Percentiles rank a stretch among this genome's conserved stretches.
These are phyloP conservation scores for Acer negundo DNA, from an alignment of 345 rosid genomes.

Conservation along the genomic window DNA sequence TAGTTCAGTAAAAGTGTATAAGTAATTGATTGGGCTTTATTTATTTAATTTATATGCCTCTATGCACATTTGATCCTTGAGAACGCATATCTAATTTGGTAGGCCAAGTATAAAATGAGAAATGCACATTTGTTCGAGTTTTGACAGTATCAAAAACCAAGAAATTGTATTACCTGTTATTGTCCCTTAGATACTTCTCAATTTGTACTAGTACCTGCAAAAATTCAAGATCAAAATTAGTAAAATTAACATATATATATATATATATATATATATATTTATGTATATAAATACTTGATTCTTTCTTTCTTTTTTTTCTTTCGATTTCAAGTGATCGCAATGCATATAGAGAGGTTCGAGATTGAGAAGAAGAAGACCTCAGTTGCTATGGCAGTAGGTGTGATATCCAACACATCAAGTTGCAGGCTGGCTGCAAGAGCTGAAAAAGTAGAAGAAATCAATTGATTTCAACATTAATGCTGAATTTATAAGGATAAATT, in stretches of 20 bases:
- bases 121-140: background rate
- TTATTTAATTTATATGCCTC: too few species aligned
- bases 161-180: background rate
- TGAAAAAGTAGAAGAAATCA: slow-evolving; percentile 6
- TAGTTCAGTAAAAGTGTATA: too few species aligned
- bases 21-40: background rate
- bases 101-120: background rate
- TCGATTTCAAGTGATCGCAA: background rate
- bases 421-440: slow-evolving; percentile 35
- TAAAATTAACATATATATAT: too few species aligned
- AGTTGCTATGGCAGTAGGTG: slow-evolving; percentile 42
- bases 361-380: slow-evolving; percentile 31
- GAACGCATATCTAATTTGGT: background rate
- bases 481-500: background rate
- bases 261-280: too few species aligned
- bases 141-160: background rate
- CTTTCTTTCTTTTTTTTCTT: too few species aligned
- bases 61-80: background rate
- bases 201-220: slow-evolving; percentile 44
- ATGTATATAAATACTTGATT: too few species aligned
- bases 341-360: background rate
- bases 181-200: slow-evolving; percentile 24
- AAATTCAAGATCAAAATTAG: slow-evolving; percentile 3
- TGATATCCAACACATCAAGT: slow-evolving; percentile 30
- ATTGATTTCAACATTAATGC: background rate